phyloP scores from a whole-genome alignment of 169 alveolate species.

The Plasmodium relictum region DNA sequence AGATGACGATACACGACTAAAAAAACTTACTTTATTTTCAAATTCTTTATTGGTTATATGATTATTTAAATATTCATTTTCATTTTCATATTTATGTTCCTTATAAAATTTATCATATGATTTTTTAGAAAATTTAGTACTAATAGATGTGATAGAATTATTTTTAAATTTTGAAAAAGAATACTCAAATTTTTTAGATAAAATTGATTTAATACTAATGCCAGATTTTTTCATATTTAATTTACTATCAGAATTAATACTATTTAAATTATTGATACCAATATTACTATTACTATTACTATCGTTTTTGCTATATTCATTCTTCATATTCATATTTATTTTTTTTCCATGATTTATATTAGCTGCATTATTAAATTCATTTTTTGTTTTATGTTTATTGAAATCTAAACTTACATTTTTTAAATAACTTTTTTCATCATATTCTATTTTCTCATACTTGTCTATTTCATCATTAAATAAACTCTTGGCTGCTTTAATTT shows the following conservation, averaged over 20 bases:
- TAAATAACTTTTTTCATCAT: conserved; percentile 3
- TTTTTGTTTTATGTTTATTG: conserved; percentile 1
- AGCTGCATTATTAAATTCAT: not conserved
- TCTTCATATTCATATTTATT: too few species aligned
- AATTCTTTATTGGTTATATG: not conserved
- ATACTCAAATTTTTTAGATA: conserved; percentile 19
- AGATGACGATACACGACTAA: conserved; percentile 6
- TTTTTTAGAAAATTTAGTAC: conserved; percentile 17
- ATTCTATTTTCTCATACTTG: conserved; percentile 7
- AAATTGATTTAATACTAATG: conserved; percentile 12
- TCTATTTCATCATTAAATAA: conserved; percentile 25
- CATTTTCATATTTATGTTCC: not conserved
- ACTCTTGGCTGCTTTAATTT: conserved; percentile 44
- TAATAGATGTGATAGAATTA: conserved; percentile 1
- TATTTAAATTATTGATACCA: not conserved
- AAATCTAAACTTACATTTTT: not conserved
- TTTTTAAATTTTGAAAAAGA: conserved; percentile 16
- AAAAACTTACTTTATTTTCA: conserved; percentile 7
- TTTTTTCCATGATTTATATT: too few species aligned
- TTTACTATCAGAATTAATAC: not conserved
- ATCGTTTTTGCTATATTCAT: not conserved
- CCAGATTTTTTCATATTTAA: not conserved
- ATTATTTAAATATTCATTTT: not conserved
- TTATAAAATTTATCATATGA: conserved; percentile 16
- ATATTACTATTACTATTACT: not conserved